A percentile compares a stretch with the other conserved stretches of the same genome.
Evolutionary conservation across 2,329 filamentous ascomycete genomes (phyloP).

Genomic region (Xylaria sp.): DNA sequence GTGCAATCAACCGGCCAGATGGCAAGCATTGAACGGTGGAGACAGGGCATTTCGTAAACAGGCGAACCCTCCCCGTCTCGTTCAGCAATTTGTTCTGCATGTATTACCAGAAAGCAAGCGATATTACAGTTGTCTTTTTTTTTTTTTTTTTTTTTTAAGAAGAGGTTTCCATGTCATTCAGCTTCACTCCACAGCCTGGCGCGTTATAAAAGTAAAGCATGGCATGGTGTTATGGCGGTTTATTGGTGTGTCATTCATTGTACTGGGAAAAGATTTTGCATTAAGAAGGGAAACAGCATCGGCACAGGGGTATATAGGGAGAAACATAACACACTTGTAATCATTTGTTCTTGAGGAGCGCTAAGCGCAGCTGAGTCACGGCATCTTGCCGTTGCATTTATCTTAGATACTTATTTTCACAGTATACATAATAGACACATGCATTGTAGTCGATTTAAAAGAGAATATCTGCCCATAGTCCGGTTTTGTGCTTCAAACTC

Average conservation of each 20-base stretch:
- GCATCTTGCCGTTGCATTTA: conserved; percentile 23
- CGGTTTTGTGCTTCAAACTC: background rate
- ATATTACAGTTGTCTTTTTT: background rate
- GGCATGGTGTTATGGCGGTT: conserved; percentile 33
- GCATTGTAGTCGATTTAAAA: conserved; percentile 8
- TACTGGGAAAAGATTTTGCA: conserved; percentile 22
- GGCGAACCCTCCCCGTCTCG: background rate
- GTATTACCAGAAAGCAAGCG: conserved; percentile 8
- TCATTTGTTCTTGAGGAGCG: conserved; percentile 29
- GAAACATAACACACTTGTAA: conserved; percentile 34
- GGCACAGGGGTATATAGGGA: conserved; percentile 21
- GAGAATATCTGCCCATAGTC: background rate
- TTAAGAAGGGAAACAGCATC: conserved; percentile 22
- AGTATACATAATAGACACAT: conserved; percentile 25
- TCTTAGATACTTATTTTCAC: conserved; percentile 14
- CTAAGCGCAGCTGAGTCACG: conserved; percentile 10
- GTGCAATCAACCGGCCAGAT: conserved; percentile 47
- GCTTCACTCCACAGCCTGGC: conserved; percentile 20
- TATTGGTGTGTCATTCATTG: conserved; percentile 20
- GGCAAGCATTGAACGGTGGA: conserved; percentile 51
- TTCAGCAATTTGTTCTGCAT: background rate
- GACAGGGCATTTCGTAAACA: conserved; percentile 48
- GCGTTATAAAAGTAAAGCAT: conserved; percentile 34
- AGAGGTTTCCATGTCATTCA: conserved; percentile 7
- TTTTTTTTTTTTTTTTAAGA: background rate